phyloP scores from a whole-genome alignment of 2,329 filamentous ascomycete species.

The Pseudocercospora fijiensis region DNA sequence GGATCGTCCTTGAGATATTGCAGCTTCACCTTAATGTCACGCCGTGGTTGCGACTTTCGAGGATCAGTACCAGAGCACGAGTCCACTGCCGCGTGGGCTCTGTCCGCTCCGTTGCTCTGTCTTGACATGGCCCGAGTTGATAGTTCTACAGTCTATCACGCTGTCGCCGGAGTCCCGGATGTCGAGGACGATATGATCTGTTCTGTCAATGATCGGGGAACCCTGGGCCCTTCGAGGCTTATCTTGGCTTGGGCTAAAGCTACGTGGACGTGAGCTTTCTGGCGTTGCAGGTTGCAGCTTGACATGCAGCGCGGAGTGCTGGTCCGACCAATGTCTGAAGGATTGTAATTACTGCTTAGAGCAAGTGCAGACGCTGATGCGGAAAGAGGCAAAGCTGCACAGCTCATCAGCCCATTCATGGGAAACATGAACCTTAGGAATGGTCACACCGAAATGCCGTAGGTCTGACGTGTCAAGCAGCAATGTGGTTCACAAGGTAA shows the following conservation, averaged over 20 bases:
- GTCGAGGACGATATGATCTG: background rate
- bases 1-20: conserved; percentile 33
- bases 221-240: background rate
- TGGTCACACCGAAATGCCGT: background rate
- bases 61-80: background rate
- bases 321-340: background rate
- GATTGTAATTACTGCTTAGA: background rate
- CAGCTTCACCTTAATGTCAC: conserved; percentile 39
- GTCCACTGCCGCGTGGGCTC: background rate
- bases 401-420: background rate
- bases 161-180: background rate
- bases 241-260: background rate
- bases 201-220: background rate
- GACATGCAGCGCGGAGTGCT: background rate
- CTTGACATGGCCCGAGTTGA: background rate
- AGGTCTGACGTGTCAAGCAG: background rate
- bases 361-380: conserved; percentile 1
- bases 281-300: background rate
- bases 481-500: background rate
- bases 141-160: background rate
- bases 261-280: background rate
- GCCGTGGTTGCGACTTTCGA: conserved; percentile 40
- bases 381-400: background rate
- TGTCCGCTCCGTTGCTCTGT: background rate
- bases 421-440: background rate